A percentile compares a stretch with the other conserved stretches of the same genome.
Evolutionary conservation across 495 filamentous ascomycete species (phyloP).

Genomic region (Daldinia bambusicola): DNA sequence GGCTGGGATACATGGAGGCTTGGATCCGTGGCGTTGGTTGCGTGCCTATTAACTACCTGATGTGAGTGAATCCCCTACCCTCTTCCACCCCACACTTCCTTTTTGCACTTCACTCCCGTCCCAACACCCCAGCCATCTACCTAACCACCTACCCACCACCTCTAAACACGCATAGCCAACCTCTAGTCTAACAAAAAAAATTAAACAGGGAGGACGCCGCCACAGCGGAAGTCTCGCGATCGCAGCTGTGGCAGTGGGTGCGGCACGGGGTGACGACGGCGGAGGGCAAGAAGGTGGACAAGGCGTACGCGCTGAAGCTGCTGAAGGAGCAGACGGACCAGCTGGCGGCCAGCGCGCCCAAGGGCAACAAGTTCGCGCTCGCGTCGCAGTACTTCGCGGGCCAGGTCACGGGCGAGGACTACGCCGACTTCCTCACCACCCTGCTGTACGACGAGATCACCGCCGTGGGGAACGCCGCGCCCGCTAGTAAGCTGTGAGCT

Average conservation of each 20-base stretch:
- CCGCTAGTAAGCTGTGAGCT: conserved; percentile 82
- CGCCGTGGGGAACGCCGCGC: conserved; percentile 71
- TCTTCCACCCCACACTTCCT: conserved; percentile 12
- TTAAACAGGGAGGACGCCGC: conserved; percentile 92
- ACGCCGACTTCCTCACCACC: conserved; percentile 94
- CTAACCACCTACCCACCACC: background rate
- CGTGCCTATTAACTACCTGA: conserved; percentile 98
- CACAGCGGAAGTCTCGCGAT: conserved; percentile 92
- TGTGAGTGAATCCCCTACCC: conserved; percentile 60
- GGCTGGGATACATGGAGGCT: conserved; percentile 97
- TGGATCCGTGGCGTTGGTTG: conserved; percentile 96
- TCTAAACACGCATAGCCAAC: background rate
- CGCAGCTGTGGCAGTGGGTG: conserved; percentile 96
- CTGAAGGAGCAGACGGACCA: conserved; percentile 85
- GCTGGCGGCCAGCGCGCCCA: conserved; percentile 77
- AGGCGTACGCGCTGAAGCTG: conserved; percentile 85
- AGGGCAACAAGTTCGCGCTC: conserved; percentile 91
- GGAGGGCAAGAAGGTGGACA: conserved; percentile 93
- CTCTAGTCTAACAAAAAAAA: background rate
- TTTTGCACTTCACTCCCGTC: no score
- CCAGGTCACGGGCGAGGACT: conserved; percentile 97
- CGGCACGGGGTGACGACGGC: conserved; percentile 84
- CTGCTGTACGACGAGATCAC: conserved; percentile 98
- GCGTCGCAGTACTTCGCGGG: conserved; percentile 91
- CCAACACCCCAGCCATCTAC: background rate